phyloP scores from a whole-genome alignment of 2,329 filamentous ascomycete genomes.

The Beauveria sp. region DNA sequence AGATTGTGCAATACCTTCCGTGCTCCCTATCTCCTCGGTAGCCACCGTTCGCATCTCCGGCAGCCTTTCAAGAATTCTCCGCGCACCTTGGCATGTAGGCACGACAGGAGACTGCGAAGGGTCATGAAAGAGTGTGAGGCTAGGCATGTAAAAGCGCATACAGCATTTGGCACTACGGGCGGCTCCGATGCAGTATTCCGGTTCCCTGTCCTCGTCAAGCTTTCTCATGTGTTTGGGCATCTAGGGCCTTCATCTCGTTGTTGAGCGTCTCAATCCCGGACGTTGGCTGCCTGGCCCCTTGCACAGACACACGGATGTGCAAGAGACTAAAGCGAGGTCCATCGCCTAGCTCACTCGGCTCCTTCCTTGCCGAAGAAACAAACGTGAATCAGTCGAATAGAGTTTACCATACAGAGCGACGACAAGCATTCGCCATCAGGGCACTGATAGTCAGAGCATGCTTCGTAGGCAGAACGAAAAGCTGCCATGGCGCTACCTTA shows the following conservation, averaged over 20 bases:
- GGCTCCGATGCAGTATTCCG: background rate
- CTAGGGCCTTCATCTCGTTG: background rate
- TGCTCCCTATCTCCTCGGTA: background rate
- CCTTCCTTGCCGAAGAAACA: background rate
- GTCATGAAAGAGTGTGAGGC: background rate
- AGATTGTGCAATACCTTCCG: background rate
- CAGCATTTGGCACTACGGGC: background rate
- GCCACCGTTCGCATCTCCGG: background rate
- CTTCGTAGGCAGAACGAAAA: background rate
- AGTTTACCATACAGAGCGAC: background rate
- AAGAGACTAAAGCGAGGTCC: background rate
- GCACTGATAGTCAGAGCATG: background rate
- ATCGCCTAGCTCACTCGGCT: background rate
- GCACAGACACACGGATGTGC: background rate
- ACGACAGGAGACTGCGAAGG: background rate
- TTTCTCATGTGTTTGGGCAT: background rate
- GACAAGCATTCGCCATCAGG: background rate
- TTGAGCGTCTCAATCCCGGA: too few relatives aligned
- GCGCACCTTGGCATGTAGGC: background rate
- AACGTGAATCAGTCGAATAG: background rate
- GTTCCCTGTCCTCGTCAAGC: background rate
- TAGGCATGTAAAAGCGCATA: background rate
- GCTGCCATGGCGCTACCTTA: too few relatives aligned
- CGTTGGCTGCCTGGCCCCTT: background rate
- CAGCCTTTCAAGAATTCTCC: background rate